Base-by-base conservation (phyloP, 768 basidiomycete genomes). In the Fomitopsis pulvina region DNA sequence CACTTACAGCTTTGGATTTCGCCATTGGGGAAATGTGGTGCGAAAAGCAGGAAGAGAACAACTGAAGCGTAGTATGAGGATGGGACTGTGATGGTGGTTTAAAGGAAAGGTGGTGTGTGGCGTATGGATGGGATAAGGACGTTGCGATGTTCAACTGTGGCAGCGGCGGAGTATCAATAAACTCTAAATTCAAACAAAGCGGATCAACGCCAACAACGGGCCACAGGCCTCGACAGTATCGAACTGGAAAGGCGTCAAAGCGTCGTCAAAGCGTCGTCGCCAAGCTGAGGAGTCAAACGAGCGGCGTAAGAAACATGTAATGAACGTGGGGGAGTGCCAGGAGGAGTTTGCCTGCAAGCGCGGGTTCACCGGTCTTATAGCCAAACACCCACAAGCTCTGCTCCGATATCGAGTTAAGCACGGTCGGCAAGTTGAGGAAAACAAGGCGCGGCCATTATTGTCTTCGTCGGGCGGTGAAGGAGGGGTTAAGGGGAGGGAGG, bases 361-460 rank as follows among this genome's bases (percentile, higher is more conserved):
- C n/a, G n/a, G n/a, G n/a, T n/a, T n/a, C n/a, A n/a, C n/a, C n/a
- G n/a, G n/a, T n/a, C n/a, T n/a, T n/a, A n/a, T n/a, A n/a, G n/a
- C n/a, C n/a, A n/a, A n/a, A n/a, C n/a, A n/a, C n/a, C n/a, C n/a
- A n/a, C n/a, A n/a, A n/a, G n/a, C n/a, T n/a, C n/a, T n/a, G n/a
- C n/a, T n/a, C n/a, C 9, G 45, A 22, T 26, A 28, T 30, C 29
- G 28, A 22, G 41, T 44, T 7, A 41, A 7, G 7, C 39, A 29
- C 21, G 11, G 37, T 46, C 45, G n/a, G 32, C 10, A 16, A 6
- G 21, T 18, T 7, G 45, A 46, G 27, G 30, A 11, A 32, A 37
- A 37, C 21, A 46, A 32, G 30, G 45, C 45, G 45, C 8, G 30
- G n/a, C 34, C 30, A 46, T 37, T 46, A 46, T 46, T 46, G 45